Evolutionary conservation across 371 early-diverging fungal genomes (phyloP).

Genomic region (Sanchytrium tribonematis): DNA sequence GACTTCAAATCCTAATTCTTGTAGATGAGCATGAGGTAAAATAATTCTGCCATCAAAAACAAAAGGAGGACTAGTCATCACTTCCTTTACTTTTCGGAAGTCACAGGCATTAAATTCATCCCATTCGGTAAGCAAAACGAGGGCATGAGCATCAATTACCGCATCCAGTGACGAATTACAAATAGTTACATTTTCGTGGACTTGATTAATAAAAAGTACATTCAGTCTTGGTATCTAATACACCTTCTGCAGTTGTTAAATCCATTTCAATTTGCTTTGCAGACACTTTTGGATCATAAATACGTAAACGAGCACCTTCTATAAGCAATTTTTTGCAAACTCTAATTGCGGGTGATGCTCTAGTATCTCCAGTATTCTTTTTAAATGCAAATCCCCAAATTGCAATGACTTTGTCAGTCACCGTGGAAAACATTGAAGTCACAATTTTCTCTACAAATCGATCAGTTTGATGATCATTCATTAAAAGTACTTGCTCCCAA

Average conservation of each 20-base stretch:
- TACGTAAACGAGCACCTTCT: conserved; percentile 42
- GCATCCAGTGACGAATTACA: conserved; percentile 33
- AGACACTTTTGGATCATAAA: conserved; percentile 77
- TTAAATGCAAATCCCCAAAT: conserved; percentile 80
- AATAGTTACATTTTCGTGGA: conserved; percentile 32
- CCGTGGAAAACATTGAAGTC: conserved; percentile 43
- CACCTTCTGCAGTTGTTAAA: conserved; percentile 36
- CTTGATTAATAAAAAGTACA: conserved; percentile 7
- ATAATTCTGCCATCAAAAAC: conserved; percentile 76
- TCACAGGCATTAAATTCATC: conserved; percentile 59
- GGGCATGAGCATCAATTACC: conserved; percentile 38
- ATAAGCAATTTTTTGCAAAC: conserved; percentile 47
- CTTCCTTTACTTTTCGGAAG: conserved; percentile 33
- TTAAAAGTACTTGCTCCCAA: conserved; percentile 38
- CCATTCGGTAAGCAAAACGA: conserved; percentile 72
- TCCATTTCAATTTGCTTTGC: conserved; percentile 48
- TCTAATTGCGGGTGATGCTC: conserved; percentile 70
- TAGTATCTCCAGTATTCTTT: conserved; percentile 76
- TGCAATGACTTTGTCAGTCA: conserved; percentile 41
- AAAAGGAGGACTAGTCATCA: conserved; percentile 65
- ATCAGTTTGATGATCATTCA: conserved; percentile 76
- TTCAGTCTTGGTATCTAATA: conserved; percentile 4
- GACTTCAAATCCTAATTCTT: conserved; percentile 53
- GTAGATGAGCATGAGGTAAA: conserved; percentile 36
- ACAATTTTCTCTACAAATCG: conserved; percentile 36